phyloP scores from a whole-genome alignment of 163 green algal genomes.

The Chloromonas sp. region DNA sequence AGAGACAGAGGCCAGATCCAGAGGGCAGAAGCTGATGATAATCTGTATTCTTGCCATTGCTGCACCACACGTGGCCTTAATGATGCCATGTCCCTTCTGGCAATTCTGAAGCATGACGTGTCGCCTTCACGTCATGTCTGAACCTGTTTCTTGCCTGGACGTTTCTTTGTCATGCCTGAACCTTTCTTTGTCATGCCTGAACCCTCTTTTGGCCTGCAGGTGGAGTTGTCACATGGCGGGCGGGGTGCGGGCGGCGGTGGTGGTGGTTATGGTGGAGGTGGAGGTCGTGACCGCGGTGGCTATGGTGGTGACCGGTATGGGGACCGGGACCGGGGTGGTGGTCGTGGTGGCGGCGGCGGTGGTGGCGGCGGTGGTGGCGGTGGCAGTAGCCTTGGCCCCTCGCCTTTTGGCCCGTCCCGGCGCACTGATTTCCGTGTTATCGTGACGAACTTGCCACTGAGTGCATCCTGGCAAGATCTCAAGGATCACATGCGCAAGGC shows the following conservation, averaged over 20 bases:
- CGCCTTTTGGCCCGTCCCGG: conserved; percentile 37
- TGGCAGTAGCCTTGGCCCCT: conserved; percentile 26
- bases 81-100: too few species aligned
- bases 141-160: too few species aligned
- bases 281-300: background rate
- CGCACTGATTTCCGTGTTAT: conserved; percentile 55
- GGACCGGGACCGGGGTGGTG: conserved; percentile 1
- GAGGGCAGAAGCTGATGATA: too few species aligned
- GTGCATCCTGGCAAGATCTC: conserved; percentile 71
- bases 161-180: too few species aligned
- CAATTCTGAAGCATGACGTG: too few species aligned
- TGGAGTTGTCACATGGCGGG: conserved; percentile 44
- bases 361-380: conserved; percentile 23
- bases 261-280: background rate
- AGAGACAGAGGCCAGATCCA: too few species aligned
- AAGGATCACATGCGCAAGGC: conserved; percentile 77
- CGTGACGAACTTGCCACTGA: conserved; percentile 56
- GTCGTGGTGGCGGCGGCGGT: conserved; percentile 9
- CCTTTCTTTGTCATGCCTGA: too few species aligned
- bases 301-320: conserved; percentile 9
- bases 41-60: too few species aligned
- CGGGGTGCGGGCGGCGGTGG: conserved; percentile 7
- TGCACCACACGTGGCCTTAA: too few species aligned
- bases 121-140: too few species aligned
- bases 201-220: conserved; percentile 15